Evolutionary conservation across 768 basidiomycete genomes (phyloP), one percentile per base, ranked within the genome.

Genomic region (Pisolithus tinctorius): DNA sequence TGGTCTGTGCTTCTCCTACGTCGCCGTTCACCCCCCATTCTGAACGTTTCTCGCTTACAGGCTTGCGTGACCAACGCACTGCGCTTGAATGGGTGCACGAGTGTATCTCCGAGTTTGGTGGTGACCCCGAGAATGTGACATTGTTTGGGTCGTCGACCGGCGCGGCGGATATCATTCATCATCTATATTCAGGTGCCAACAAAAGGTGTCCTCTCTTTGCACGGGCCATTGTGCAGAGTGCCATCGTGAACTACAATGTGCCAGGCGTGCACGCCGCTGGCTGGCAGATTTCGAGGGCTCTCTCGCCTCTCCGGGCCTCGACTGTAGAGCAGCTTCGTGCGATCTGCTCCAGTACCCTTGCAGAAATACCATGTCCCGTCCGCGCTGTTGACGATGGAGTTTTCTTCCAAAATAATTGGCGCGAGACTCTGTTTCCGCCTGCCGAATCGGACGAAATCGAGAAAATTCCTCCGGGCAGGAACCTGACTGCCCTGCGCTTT

Each of bases 211-310:
- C 84, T 16, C 63, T 88, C 27, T 88, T 89, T 67, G 72, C 80
- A 51, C 86, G 86, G 11, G 83, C 84, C 9, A 84, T 90, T 58
- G 67, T 86, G n/a, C 88, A 90, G 62, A 86, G 83, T 48, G 77
- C 83, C 5, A 70, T 84, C 31, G 65, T 86, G 50, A 83, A 88
- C 23, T 72, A 76, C 50, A 80, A 74, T 53, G 65, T 86, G 6
- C 84, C 85, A 0, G 77, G 80, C 57, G 71, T 84, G 20, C 66
- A 71, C 20, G 71, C 73, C 34, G 83, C 82, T 4, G 84, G 84
- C 20, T 84, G 80, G 74, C 80, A 84, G 43, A 74, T 90, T 41
- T 82, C 80, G 11, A 76, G 83, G 20, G 68, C 82, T 30, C 77
- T 88, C 72, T 77, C 77, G 13, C 63, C 79, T 5, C 67, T 88